Evolutionary conservation across 768 basidiomycete species (phyloP), one percentile per base, ranked within the genome.

Genomic region (Rhizopogon rudus): DNA sequence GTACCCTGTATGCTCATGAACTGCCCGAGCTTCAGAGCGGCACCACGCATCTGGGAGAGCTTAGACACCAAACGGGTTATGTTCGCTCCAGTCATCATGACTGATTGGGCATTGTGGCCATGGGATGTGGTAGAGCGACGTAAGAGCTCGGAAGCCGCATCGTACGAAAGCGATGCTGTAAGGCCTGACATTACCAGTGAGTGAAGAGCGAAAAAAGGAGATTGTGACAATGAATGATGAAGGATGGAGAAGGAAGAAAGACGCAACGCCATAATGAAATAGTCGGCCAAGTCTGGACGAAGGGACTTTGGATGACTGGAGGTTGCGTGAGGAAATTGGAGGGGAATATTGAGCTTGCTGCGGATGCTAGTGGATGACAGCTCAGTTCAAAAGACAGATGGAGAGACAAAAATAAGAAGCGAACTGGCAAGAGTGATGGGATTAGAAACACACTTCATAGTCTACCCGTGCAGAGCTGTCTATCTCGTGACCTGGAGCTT

Each of bases 1-100:
- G 13, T 17, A 83, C 84, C 94, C 79, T 99, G 97, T 33, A 98
- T 98, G 66, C 93, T 96, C 78, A 98, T 79, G 65, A 98, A 99
- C 65, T 98, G 97, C 0, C 97, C 97, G 2, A 98, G 74, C 71
- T 99, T 98, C 57, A 99, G 76, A 1, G 97, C 97, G 0, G 97
- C 97, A 0, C 96, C 96, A 13, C 95, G 78, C 97, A 99, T 98
- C 66, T 88, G 83, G 0, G 91, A 87, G n/a, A 99, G 77, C 63
- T 96, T 97, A 2, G 86, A 84, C 1, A 98, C 97, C 0, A 99
- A 78, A 2, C 95, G 82, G 50, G 85, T 85, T 54, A 98, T 79
- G 65, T 98, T 98, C 6, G 88, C 87, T 67, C 97, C 94, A 2
- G 88, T 91, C 83, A 98, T 83, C 69, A 98, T 84, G 5, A 94